phyloP scores from a whole-genome alignment of 768 basidiomycete species.

The Collybia nuda region DNA sequence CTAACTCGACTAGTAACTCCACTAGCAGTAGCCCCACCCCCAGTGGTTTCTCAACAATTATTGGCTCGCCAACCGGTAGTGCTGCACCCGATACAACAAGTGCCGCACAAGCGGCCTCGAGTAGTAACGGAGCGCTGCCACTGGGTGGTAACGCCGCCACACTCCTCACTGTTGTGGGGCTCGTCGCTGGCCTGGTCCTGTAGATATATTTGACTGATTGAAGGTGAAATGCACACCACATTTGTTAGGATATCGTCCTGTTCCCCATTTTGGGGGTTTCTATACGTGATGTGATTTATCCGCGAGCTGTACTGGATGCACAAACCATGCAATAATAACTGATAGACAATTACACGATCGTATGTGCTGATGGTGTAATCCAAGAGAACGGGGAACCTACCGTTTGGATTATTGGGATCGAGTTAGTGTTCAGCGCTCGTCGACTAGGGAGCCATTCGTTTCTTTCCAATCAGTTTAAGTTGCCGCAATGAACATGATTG shows the following conservation, averaged over 20 bases:
- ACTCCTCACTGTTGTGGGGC: slow-evolving; percentile 27
- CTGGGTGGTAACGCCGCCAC: slow-evolving; percentile 32
- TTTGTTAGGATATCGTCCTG: not conserved
- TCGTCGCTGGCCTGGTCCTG: slow-evolving; percentile 30
- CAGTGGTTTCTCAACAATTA: not conserved
- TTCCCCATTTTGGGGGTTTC: too few relatives aligned
- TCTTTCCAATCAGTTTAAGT: too few relatives aligned
- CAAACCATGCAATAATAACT: slow-evolving; percentile 6
- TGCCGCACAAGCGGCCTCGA: slow-evolving; percentile 7
- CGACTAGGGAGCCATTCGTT: too few relatives aligned
- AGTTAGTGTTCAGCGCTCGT: too few relatives aligned
- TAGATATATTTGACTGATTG: slow-evolving; percentile 14
- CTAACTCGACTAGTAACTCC: not conserved
- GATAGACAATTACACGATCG: not conserved
- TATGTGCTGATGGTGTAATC: too few relatives aligned
- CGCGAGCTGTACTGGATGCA: slow-evolving; percentile 5
- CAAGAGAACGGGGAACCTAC: too few relatives aligned
- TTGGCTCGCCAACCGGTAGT: not conserved
- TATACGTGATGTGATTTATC: too few relatives aligned
- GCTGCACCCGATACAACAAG: not conserved
- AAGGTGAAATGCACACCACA: not conserved
- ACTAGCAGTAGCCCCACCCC: not conserved
- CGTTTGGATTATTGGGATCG: too few relatives aligned
- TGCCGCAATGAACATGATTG: too few relatives aligned
- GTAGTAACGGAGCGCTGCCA: slow-evolving; percentile 22